phyloP scores from a whole-genome alignment of 495 filamentous ascomycete species.

The Aspergillus sclerotioniger region DNA sequence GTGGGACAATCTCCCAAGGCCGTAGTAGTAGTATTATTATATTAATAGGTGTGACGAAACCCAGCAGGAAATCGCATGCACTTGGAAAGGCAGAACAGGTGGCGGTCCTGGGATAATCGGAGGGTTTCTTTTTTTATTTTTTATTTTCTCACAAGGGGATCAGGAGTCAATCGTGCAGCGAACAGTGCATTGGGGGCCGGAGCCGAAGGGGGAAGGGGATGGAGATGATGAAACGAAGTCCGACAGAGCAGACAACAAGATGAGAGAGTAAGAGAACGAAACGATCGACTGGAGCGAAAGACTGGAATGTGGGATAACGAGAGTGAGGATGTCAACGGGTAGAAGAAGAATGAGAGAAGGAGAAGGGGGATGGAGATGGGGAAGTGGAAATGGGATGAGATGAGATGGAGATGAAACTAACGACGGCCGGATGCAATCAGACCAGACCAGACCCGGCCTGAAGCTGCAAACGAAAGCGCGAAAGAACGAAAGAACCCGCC shows the following conservation, averaged over 20 bases:
- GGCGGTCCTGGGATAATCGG: slow-evolving; percentile 10
- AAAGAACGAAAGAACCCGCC: not conserved
- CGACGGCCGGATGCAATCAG: not conserved
- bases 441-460: not conserved
- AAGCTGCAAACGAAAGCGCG: slow-evolving; percentile 15
- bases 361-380: slow-evolving; percentile 13
- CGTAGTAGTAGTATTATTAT: too few relatives aligned
- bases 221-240: slow-evolving; percentile 9
- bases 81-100: slow-evolving; percentile 21
- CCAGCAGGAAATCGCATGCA: not conserved
- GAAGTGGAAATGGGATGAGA: slow-evolving; percentile 13
- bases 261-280: slow-evolving; percentile 4
- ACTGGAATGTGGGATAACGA: slow-evolving; percentile 13
- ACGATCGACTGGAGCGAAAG: slow-evolving; percentile 10
- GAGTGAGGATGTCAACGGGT: slow-evolving; percentile 7
- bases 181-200: slow-evolving; percentile 22
- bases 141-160: slow-evolving; percentile 12
- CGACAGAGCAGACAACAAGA: slow-evolving; percentile 13
- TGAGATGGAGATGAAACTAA: slow-evolving; percentile 8
- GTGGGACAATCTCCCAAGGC: slow-evolving; percentile 7
- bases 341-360: slow-evolving; percentile 13
- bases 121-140: not conserved
- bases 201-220: slow-evolving; percentile 10
- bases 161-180: slow-evolving; percentile 24
- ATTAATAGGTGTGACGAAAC: slow-evolving; percentile 25